These are phyloP conservation scores for Candida michaelii DNA, from an alignment of 805 yeast genomes.

Conservation along the genomic window DNA sequence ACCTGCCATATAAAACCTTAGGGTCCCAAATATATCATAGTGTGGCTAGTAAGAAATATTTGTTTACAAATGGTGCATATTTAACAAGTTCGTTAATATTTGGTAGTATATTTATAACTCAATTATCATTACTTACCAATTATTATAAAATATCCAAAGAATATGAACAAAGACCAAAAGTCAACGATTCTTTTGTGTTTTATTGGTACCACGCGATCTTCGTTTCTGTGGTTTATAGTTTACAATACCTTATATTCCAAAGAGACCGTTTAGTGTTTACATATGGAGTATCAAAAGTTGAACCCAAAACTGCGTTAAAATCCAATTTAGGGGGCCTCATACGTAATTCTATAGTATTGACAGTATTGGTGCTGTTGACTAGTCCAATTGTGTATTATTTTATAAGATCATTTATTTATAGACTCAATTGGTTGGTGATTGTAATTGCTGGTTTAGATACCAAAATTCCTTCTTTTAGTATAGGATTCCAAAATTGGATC, in stretches of 20 bases:
- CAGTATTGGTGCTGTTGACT: slow-evolving; percentile 24
- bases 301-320: slow-evolving; percentile 37
- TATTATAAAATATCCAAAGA: slow-evolving; percentile 39
- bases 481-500: slow-evolving; percentile 29
- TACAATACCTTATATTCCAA: slow-evolving; percentile 53
- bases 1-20: slow-evolving; percentile 31
- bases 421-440: slow-evolving; percentile 26
- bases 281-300: slow-evolving; percentile 42
- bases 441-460: slow-evolving; percentile 38
- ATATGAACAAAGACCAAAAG: slow-evolving; percentile 35
- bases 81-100: slow-evolving; percentile 23
- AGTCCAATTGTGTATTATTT: slow-evolving; percentile 42
- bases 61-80: slow-evolving; percentile 21
- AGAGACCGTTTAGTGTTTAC: slow-evolving; percentile 52
- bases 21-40: slow-evolving; percentile 28
- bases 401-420: slow-evolving; percentile 45
- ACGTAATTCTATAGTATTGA: slow-evolving; percentile 38
- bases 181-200: slow-evolving; percentile 47
- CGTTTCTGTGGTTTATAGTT: slow-evolving; percentile 46
- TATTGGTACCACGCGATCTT: slow-evolving; percentile 47
- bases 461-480: slow-evolving; percentile 36
- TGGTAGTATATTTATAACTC: slow-evolving; percentile 25
- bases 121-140: slow-evolving; percentile 25
- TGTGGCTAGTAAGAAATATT: slow-evolving; percentile 19
- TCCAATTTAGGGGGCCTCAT: slow-evolving; percentile 28